Percentiles rank a stretch among this genome's conserved stretches.
These are phyloP conservation scores for grape (Vitis vinifera) DNA, from an alignment of 164 flowering plant species.

Conservation along the genomic window DNA sequence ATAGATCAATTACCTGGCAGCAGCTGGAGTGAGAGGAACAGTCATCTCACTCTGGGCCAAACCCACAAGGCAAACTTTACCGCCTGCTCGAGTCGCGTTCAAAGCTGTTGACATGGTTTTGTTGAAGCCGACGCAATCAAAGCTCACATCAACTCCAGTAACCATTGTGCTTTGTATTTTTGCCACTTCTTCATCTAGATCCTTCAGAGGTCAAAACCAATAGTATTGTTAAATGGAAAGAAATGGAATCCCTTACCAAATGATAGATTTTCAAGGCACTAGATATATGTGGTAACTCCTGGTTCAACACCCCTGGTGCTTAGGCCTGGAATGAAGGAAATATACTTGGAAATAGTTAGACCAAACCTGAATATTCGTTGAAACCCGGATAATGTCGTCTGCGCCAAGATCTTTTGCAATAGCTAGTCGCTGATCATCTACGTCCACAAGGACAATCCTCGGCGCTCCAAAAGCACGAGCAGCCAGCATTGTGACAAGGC, in stretches of 20 bases:
- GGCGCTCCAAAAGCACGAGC: slow-evolving; percentile 87
- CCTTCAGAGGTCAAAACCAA: slow-evolving; percentile 27
- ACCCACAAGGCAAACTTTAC: slow-evolving; percentile 71
- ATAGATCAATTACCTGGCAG: slow-evolving; percentile 46
- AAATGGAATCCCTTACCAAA: no score
- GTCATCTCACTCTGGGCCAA: slow-evolving; percentile 61
- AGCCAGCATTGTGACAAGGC: slow-evolving; percentile 65
- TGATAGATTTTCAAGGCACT: no score
- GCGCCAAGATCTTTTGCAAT: slow-evolving; percentile 75
- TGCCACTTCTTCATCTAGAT: slow-evolving; percentile 44
- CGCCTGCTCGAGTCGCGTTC: slow-evolving; percentile 58
- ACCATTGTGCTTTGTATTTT: slow-evolving; percentile 52
- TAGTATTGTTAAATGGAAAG: not conserved
- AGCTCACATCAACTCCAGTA: slow-evolving; percentile 45
- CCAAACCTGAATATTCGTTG: slow-evolving; percentile 53
- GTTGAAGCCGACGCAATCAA: slow-evolving; percentile 69
- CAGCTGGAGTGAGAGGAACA: slow-evolving; percentile 64
- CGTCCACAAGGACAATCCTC: slow-evolving; percentile 59
- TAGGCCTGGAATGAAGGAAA: no score
- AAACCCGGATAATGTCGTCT: slow-evolving; percentile 51
- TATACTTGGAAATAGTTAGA: not conserved
- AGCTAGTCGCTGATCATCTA: slow-evolving; percentile 59
- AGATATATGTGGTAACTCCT: no score
- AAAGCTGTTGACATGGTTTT: slow-evolving; percentile 78
- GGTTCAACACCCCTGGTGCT: no score